Evolutionary conservation across 768 basidiomycete genomes (phyloP).

Genomic region (Leccinum longicurvipes): DNA sequence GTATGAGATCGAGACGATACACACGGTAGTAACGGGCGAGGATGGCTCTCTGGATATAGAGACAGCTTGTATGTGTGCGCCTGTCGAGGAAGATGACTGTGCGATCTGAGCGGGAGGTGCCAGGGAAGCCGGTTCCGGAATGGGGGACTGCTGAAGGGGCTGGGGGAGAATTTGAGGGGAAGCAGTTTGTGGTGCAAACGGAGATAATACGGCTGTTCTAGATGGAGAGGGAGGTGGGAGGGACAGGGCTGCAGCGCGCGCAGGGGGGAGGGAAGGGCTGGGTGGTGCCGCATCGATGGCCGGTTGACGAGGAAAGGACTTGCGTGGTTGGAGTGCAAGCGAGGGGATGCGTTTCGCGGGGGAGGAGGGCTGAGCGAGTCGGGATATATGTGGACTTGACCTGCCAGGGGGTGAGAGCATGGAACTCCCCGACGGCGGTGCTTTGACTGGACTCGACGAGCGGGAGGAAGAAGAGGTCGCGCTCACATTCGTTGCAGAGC

Average conservation of each 20-base stretch:
- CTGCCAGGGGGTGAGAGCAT: constrained; percentile 30
- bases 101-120: constrained; percentile 15
- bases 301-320: constrained; percentile 45
- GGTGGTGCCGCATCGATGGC: constrained; percentile 34
- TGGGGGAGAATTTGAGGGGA: constrained; percentile 27
- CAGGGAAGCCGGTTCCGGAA: constrained; percentile 5
- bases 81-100: constrained; percentile 14
- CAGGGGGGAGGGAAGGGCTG: constrained; percentile 24
- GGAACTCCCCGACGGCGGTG: constrained; percentile 21
- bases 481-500: constrained; percentile 34
- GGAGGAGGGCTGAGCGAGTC: constrained; percentile 40
- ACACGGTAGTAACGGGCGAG: constrained; percentile 23
- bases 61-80: constrained; percentile 10
- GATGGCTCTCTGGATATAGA: constrained; percentile 28
- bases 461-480: constrained; percentile 50
- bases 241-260: constrained; percentile 26
- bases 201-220: no score
- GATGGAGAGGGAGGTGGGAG: constrained; percentile 4
- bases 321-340: constrained; percentile 47
- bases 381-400: constrained; percentile 26
- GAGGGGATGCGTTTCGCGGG: constrained; percentile 57
- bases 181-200: no score
- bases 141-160: constrained; percentile 20
- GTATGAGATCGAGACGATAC: constrained; percentile 1
- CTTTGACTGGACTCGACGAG: constrained; percentile 61